These are phyloP conservation scores for Lentithecium fluviatile DNA, from an alignment of 495 filamentous ascomycete species.

Conservation along the genomic window DNA sequence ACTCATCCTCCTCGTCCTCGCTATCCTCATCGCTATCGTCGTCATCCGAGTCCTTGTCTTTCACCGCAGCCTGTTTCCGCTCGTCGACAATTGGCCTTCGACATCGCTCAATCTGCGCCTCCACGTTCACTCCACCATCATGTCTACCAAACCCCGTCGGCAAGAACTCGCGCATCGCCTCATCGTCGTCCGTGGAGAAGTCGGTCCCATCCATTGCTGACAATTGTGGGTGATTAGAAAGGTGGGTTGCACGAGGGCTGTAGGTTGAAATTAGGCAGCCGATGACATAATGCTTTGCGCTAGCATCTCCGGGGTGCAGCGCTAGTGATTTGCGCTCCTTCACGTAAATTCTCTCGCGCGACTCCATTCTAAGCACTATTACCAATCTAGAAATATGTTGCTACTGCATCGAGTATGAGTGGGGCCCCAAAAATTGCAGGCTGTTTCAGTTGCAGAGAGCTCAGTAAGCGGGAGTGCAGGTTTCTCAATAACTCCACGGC, in stretches of 20 bases:
- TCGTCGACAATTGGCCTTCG: conserved; percentile 54
- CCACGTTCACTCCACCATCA: conserved; percentile 66
- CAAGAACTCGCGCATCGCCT: conserved; percentile 77
- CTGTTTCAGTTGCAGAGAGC: no score
- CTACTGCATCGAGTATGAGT: background rate
- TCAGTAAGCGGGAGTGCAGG: no score
- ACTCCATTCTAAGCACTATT: background rate
- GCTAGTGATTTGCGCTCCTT: no score
- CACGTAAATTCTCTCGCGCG: no score
- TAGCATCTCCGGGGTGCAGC: background rate
- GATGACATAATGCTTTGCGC: conserved; percentile 14
- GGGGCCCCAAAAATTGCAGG: background rate
- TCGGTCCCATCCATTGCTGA: conserved; percentile 30
- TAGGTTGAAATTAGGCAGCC: background rate
- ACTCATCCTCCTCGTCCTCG: conserved; percentile 81
- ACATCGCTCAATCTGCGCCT: conserved; percentile 74
- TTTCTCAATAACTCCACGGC: no score
- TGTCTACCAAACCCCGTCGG: conserved; percentile 87
- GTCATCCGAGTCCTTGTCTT: conserved; percentile 13
- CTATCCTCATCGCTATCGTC: conserved; percentile 58
- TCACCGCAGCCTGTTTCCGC: conserved; percentile 14
- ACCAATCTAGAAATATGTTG: background rate
- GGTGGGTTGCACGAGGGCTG: conserved; percentile 8
- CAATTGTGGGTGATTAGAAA: conserved; percentile 6
- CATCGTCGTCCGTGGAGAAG: conserved; percentile 51